These are phyloP conservation scores for Paspalum notatum DNA, from an alignment of 176 grass and related monocot species.

Conservation along the genomic window DNA sequence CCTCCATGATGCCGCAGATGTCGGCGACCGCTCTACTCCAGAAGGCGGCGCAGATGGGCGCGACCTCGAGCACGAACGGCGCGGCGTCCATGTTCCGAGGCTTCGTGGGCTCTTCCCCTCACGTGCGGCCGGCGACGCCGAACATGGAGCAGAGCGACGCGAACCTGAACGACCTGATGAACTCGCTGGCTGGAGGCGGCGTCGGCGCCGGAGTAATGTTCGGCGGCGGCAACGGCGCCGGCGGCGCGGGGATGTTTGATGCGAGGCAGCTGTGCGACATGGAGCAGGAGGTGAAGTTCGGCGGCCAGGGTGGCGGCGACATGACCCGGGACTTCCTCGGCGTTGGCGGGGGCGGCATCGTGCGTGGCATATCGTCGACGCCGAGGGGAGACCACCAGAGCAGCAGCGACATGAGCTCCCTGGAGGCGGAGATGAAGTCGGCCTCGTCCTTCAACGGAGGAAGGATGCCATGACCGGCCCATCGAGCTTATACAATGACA, in stretches of 20 bases:
- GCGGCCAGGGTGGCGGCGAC: conserved; percentile 54
- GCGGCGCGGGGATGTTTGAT: conserved; percentile 57
- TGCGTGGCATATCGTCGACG: conserved; percentile 57
- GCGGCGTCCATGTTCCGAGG: conserved; percentile 55
- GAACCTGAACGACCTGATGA: conserved; percentile 86
- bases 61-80: conserved; percentile 65
- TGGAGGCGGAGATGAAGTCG: conserved; percentile 90
- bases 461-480: conserved; percentile 56
- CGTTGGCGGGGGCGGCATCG: conserved; percentile 67
- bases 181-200: conserved; percentile 66
- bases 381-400: conserved; percentile 64
- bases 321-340: conserved; percentile 95
- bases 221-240: conserved; percentile 30
- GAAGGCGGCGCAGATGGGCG: conserved; percentile 95
- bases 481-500: conserved; percentile 46
- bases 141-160: conserved; percentile 78
- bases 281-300: conserved; percentile 76
- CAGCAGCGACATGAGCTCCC: conserved; percentile 72
- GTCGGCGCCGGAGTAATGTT: conserved; percentile 51
- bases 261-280: conserved; percentile 59
- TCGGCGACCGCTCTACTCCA: conserved; percentile 92
- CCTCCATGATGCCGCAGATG: conserved; percentile 73
- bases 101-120: conserved; percentile 45
- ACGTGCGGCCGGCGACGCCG: conserved; percentile 26
- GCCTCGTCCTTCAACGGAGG: conserved; percentile 68